Base-by-base conservation (phyloP, 495 filamentous ascomycete genomes). In the Penicillium arizonense region DNA sequence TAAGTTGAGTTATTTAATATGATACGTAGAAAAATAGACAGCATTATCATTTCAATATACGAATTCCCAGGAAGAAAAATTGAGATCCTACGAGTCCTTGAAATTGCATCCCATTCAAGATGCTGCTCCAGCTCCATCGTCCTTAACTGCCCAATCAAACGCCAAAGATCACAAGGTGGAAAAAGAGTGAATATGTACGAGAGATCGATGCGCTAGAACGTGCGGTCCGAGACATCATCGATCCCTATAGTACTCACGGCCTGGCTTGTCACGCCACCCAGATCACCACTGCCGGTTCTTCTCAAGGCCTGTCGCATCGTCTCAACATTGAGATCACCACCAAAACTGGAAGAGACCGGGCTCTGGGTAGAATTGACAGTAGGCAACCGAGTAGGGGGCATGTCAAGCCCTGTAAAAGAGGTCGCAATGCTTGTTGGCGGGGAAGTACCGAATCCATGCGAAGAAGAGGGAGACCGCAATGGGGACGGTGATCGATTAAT, bases 241-340 rank as follows among this genome's bases (percentile, higher is more conserved):
- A 57, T 63, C 21, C 62, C 75, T 42, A 84, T 69, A 1, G 84
- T 81, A 67, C 83, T 89, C 33, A 80, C 63, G 12, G 85, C 79
- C 43, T 82, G 80, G 65, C 85, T 87, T 55, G 79, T 72, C 37
- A 77, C 68, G 30, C 77, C 79, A 52, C 82, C 82, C 57, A 96
- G 67, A 64, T 96, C 91, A 16, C 88, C 87, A 70, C 88, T 93
- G 9, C 83, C 87, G 4, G 89, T 94, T 70, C 87, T 84, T 67
- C 61, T 49, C 28, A 67, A 30, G 3, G 91, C 90, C 71, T 96
- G 90, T 43, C 84, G 78, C 91, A 96, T 94, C 8, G 91, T 96
- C 74, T 96, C 90, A 50, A 96, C 85, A 24, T 82, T 86, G 34
- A 96, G 69, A 56, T 95, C 91, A 1, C 88, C 87, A 24, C 76